These are phyloP conservation scores for Arachis stenosperma DNA, from an alignment of 306 rosid genomes.

Conservation along the genomic window DNA sequence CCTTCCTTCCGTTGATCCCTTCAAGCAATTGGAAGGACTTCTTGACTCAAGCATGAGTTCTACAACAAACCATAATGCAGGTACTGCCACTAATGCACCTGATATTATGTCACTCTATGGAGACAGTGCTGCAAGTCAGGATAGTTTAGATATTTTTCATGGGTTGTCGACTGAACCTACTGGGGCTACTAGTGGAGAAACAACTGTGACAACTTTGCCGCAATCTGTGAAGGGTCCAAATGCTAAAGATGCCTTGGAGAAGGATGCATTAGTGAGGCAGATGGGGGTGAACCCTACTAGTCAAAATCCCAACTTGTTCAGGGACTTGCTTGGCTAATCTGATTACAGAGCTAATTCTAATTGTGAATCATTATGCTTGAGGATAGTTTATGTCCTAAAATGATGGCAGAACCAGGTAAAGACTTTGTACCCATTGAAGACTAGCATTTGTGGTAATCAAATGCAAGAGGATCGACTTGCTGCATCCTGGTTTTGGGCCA, in stretches of 20 bases:
- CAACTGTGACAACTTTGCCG: constrained; percentile 29
- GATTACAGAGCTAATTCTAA: constrained; percentile 10
- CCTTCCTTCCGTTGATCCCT: constrained; percentile 66
- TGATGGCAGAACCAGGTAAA: constrained; percentile 39
- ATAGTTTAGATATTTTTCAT: constrained; percentile 50
- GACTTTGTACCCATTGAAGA: constrained; percentile 34
- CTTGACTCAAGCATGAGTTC: constrained; percentile 54
- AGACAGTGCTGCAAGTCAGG: constrained; percentile 47
- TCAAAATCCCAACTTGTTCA: constrained; percentile 78
- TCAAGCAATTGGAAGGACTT: constrained; percentile 79
- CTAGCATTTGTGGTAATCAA: constrained; percentile 22
- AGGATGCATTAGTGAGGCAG: constrained; percentile 86
- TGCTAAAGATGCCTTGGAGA: constrained; percentile 58
- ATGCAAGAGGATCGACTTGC: constrained; percentile 26
- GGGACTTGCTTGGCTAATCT: constrained; percentile 70
- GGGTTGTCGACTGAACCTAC: constrained; percentile 45
- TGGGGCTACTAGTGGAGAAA: constrained; percentile 42
- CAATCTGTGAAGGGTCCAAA: constrained; percentile 66
- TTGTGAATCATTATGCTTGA: constrained; percentile 32
- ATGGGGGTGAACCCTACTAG: constrained; percentile 85
- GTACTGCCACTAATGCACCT: constrained; percentile 47
- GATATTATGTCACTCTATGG: constrained; percentile 59
- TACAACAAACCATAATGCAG: constrained; percentile 42
- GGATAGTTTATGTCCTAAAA: constrained; percentile 38
- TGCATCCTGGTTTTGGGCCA: constrained; percentile 37